These are phyloP conservation scores for Orbilia javanica DNA, from an alignment of 2,329 filamentous ascomycete genomes.

Conservation along the genomic window DNA sequence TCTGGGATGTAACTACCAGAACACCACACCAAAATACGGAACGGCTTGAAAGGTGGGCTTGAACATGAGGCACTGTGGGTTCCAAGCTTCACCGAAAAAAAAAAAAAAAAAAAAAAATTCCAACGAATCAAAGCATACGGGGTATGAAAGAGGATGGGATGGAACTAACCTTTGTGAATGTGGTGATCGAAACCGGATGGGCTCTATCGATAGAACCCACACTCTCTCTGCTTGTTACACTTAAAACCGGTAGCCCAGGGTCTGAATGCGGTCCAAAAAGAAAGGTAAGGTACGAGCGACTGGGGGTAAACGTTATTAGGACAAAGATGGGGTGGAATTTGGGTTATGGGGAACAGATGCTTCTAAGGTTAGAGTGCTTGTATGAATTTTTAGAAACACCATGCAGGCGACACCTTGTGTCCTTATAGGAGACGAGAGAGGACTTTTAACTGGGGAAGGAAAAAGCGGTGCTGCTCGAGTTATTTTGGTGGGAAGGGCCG, in stretches of 20 bases:
- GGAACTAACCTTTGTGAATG: constrained; percentile 50
- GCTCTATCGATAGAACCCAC: constrained; percentile 57
- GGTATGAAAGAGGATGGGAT: constrained; percentile 1
- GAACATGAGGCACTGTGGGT: constrained; percentile 22
- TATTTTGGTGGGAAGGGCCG: constrained; percentile 39
- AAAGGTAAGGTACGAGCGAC: constrained; percentile 55
- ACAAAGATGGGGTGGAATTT: constrained; percentile 51
- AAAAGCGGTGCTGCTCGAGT: constrained; percentile 20
- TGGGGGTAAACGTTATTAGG: constrained; percentile 51
- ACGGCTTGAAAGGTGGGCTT: constrained; percentile 18
- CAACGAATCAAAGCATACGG: constrained; percentile 9
- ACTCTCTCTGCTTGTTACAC: constrained; percentile 48
- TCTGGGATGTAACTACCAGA: constrained; percentile 13
- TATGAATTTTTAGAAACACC: constrained; percentile 59
- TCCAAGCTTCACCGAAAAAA: constrained; percentile 1
- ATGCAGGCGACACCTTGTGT: constrained; percentile 58
- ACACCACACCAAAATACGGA: constrained; percentile 2
- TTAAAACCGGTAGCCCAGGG: constrained; percentile 44
- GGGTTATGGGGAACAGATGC: constrained; percentile 47
- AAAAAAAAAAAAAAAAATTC: not conserved
- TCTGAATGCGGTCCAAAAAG: constrained; percentile 47
- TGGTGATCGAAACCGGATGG: constrained; percentile 10
- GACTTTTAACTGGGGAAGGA: constrained; percentile 9
- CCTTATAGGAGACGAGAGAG: constrained; percentile 46
- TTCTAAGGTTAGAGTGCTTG: constrained; percentile 58